Evolutionary conservation across 2,329 filamentous ascomycete species (phyloP).

Genomic region (Periconia sp.): DNA sequence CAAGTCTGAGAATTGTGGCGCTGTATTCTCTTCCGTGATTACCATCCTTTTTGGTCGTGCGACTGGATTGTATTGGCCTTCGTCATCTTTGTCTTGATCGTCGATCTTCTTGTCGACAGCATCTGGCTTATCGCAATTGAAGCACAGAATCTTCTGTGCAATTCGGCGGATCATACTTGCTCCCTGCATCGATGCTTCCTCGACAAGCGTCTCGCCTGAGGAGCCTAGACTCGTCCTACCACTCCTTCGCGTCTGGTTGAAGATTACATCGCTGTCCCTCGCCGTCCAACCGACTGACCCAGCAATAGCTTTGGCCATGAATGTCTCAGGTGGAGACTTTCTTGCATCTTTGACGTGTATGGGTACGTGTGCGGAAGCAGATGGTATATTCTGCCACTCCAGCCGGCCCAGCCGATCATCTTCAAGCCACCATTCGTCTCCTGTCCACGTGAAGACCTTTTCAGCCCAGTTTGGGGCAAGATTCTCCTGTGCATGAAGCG

Average conservation of each 20-base stretch:
- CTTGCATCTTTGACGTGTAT: not conserved
- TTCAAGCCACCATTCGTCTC: slow-evolving; percentile 1
- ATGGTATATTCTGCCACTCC: slow-evolving; percentile 1
- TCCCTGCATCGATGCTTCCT: not conserved
- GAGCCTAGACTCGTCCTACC: not conserved
- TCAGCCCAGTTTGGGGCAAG: no score
- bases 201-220: not conserved
- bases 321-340: no score
- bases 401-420: not conserved
- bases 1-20: slow-evolving; percentile 4
- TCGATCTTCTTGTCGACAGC: not conserved
- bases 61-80: no score
- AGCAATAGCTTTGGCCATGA: slow-evolving; percentile 7
- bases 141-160: not conserved
- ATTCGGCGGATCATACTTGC: not conserved
- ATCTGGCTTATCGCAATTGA: not conserved
- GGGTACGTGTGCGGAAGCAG: slow-evolving; percentile 2
- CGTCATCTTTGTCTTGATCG: not conserved
- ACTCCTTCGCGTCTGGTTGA: not conserved
- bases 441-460: no score
- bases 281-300: slow-evolving; percentile 5
- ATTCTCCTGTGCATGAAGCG: no score
- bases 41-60: no score
- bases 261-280: slow-evolving; percentile 1
- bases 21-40: not conserved